Conservation (phyloP, 1,284 basidiomycete genomes). For the Caloboletus inedulis region DNA sequence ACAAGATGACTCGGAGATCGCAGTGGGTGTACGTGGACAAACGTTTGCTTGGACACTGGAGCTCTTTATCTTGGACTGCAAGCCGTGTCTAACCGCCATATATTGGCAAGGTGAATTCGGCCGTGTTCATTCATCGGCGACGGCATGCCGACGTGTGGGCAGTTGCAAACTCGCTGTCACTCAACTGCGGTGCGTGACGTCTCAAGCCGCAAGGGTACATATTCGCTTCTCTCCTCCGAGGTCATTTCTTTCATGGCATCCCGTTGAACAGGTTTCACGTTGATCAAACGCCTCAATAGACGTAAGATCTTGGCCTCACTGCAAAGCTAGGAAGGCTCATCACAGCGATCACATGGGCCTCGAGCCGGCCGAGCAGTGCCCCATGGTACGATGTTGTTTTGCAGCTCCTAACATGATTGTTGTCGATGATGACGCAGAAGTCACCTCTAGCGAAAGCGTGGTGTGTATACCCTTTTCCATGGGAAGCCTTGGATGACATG, state of each 20-base stretch:
- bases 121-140: background rate
- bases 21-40: background rate
- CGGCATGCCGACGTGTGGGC: constrained; percentile 4
- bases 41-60: background rate
- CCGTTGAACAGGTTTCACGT: background rate
- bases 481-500: constrained; percentile 9
- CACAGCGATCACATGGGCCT: constrained; percentile 2
- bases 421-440: background rate
- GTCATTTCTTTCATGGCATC: background rate
- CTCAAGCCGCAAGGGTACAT: background rate
- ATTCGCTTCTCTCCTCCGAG: constrained; percentile 2
- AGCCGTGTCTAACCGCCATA: background rate
- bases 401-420: constrained; percentile 1
- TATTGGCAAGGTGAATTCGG: background rate
- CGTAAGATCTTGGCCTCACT: constrained; percentile 8
- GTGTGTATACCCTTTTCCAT: background rate
- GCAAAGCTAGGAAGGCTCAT: background rate
- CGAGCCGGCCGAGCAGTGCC: background rate
- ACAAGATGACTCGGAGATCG: background rate
- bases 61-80: background rate
- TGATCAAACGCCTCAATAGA: constrained; percentile 5
- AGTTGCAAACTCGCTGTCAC: constrained; percentile 2
- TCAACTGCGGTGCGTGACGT: constrained; percentile 4
- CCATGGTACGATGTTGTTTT: background rate
- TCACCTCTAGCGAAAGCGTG: constrained; percentile 2